Evolutionary conservation across 805 yeast genomes (phyloP).

Genomic region (Ogataea populi-albae): DNA sequence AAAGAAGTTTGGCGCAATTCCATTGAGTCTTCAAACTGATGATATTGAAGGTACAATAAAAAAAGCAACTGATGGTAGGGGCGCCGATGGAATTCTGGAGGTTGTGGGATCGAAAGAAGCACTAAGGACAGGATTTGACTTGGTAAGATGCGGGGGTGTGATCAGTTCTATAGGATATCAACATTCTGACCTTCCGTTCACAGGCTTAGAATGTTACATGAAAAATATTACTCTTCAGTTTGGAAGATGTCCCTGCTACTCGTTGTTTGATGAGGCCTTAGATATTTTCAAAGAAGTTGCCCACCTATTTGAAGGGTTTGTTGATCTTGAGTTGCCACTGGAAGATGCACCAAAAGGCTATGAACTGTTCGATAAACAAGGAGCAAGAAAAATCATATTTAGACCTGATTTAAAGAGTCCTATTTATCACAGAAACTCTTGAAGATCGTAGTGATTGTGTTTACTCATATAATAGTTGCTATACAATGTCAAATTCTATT

Average conservation of each 20-base stretch:
- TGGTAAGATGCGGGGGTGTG: constrained; percentile 56
- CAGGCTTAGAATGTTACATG: constrained; percentile 54
- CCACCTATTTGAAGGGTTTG: constrained; percentile 46
- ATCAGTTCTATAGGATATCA: constrained; percentile 60
- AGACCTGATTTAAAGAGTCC: constrained; percentile 14
- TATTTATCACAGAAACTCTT: constrained; percentile 5
- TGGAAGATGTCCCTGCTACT: constrained; percentile 63
- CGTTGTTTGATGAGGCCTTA: constrained; percentile 52
- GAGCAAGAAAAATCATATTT: constrained; percentile 55
- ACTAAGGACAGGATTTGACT: constrained; percentile 47
- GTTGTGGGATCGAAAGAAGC: constrained; percentile 57
- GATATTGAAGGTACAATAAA: constrained; percentile 32
- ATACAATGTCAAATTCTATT: too few species aligned
- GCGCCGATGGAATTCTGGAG: constrained; percentile 61
- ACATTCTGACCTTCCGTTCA: constrained; percentile 54
- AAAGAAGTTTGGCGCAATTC: constrained; percentile 39
- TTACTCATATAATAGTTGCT: too few species aligned
- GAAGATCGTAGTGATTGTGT: too few species aligned
- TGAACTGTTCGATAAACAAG: constrained; percentile 49
- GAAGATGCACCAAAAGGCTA: constrained; percentile 47
- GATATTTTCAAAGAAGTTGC: constrained; percentile 44
- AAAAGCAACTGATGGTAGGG: constrained; percentile 42
- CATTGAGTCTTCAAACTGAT: constrained; percentile 45
- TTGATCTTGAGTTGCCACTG: constrained; percentile 45
- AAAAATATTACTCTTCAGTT: constrained; percentile 57